These are phyloP conservation scores for Coccomyxa subellipsoidea DNA, from an alignment of 163 green algal genomes.

Conservation along the genomic window DNA sequence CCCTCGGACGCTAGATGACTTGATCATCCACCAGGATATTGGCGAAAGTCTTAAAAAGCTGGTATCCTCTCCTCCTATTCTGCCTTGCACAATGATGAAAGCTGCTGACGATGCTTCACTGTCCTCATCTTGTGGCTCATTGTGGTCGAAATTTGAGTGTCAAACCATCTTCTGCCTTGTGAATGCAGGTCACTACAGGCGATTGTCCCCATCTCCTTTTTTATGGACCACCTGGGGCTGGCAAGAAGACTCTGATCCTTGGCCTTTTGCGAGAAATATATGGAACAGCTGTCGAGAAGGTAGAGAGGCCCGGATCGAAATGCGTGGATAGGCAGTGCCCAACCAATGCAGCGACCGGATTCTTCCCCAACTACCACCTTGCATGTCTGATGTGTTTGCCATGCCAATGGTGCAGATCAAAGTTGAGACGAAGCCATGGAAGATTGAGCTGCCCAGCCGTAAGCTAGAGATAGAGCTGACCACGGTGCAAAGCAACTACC, in stretches of 20 bases:
- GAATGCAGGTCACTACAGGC: slow-evolving; percentile 62
- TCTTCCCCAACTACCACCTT: no score
- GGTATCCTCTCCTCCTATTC: slow-evolving; percentile 45
- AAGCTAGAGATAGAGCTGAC: slow-evolving; percentile 96
- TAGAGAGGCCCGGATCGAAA: slow-evolving; percentile 30
- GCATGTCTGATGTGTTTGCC: not conserved
- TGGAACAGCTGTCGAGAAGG: slow-evolving; percentile 86
- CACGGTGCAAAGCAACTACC: slow-evolving; percentile 83
- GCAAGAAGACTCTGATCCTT: slow-evolving; percentile 96
- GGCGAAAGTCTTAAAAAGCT: slow-evolving; percentile 85
- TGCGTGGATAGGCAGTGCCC: no score
- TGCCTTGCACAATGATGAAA: no score
- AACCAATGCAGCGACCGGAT: no score
- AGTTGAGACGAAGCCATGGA: slow-evolving; percentile 94
- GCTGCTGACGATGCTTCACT: no score
- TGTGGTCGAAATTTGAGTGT: no score
- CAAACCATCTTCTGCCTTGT: not conserved
- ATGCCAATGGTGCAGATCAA: slow-evolving; percentile 57
- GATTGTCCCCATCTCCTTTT: slow-evolving; percentile 96
- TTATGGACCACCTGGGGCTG: slow-evolving; percentile 90
- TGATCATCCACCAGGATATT: slow-evolving; percentile 76
- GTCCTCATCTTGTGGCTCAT: no score
- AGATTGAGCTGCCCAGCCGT: slow-evolving; percentile 82
- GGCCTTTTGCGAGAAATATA: slow-evolving; percentile 90
- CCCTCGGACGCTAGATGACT: slow-evolving; percentile 77